These are phyloP conservation scores for Dispira parvispora DNA, from an alignment of 192 early-diverging fungal genomes.

Conservation along the genomic window DNA sequence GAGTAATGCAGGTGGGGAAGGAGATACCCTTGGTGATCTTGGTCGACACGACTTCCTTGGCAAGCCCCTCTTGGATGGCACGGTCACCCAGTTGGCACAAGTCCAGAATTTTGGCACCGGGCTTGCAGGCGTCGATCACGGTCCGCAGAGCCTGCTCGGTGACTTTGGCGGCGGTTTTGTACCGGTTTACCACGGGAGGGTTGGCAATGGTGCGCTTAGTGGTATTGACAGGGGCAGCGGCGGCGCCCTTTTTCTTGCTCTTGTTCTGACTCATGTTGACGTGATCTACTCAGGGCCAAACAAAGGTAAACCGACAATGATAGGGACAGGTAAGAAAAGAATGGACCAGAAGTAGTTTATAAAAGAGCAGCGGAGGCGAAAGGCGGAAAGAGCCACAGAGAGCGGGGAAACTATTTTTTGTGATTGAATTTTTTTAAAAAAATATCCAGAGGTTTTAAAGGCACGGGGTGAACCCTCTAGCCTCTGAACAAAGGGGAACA, in stretches of 20 bases:
- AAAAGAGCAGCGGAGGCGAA: too few relatives aligned
- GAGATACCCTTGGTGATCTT: constrained; percentile 67
- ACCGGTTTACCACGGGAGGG: constrained; percentile 70
- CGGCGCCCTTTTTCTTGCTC: not conserved
- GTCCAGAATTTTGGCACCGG: constrained; percentile 71
- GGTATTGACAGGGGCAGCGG: constrained; percentile 12
- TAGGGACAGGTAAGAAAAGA: too few relatives aligned
- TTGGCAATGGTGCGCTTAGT: constrained; percentile 43
- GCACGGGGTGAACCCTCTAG: too few relatives aligned
- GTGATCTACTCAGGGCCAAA: too few relatives aligned
- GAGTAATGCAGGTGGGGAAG: constrained; percentile 72
- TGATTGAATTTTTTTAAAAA: too few relatives aligned
- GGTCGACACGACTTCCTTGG: constrained; percentile 64
- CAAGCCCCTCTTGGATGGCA: constrained; percentile 57
- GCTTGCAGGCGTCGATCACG: constrained; percentile 47
- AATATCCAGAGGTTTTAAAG: too few relatives aligned
- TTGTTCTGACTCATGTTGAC: not conserved
- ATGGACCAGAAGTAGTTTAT: too few relatives aligned
- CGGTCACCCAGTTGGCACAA: constrained; percentile 80
- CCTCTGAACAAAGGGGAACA: too few relatives aligned
- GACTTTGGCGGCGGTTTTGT: constrained; percentile 81
- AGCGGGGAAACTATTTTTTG: too few relatives aligned
- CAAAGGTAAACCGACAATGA: too few relatives aligned
- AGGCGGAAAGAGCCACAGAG: too few relatives aligned
- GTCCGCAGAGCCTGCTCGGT: constrained; percentile 53